Evolutionary conservation across 805 yeast genomes (phyloP).

Genomic region (Saccharomycopsis fermentans): DNA sequence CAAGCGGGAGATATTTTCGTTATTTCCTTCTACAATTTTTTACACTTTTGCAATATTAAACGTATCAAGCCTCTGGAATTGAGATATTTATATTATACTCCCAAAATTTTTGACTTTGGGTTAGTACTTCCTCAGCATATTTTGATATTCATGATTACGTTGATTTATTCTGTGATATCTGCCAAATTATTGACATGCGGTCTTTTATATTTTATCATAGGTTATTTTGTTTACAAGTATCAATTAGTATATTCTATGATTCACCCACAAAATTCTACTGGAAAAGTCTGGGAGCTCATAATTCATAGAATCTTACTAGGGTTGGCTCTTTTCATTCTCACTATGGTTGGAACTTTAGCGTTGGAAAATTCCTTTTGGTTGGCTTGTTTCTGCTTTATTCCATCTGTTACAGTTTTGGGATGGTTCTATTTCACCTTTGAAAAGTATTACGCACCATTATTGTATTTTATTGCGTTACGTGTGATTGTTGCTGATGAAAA

Average conservation of each 20-base stretch:
- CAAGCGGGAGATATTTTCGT: slow-evolving; percentile 46
- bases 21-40: slow-evolving; percentile 33
- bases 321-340: slow-evolving; percentile 44
- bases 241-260: slow-evolving; percentile 52
- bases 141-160: slow-evolving; percentile 45
- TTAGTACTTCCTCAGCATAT: slow-evolving; percentile 53
- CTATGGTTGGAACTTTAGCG: slow-evolving; percentile 55
- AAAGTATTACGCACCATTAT: slow-evolving; percentile 42
- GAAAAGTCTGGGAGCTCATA: slow-evolving; percentile 58
- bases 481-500: slow-evolving; percentile 29
- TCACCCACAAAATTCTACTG: slow-evolving; percentile 57
- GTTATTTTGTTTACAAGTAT: slow-evolving; percentile 51
- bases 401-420: slow-evolving; percentile 38
- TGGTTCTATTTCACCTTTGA: slow-evolving; percentile 42
- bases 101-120: slow-evolving; percentile 52
- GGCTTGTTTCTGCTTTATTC: slow-evolving; percentile 35
- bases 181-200: slow-evolving; percentile 53
- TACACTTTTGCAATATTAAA: slow-evolving; percentile 17
- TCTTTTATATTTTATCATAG: slow-evolving; percentile 43
- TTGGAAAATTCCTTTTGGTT: slow-evolving; percentile 45
- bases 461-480: slow-evolving; percentile 46
- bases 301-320: slow-evolving; percentile 48
- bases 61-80: slow-evolving; percentile 41
- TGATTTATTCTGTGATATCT: slow-evolving; percentile 51
- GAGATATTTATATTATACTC: slow-evolving; percentile 42